phyloP scores from a whole-genome alignment of 768 basidiomycete species.

The Pseudohyphozyma bogoriensis region DNA sequence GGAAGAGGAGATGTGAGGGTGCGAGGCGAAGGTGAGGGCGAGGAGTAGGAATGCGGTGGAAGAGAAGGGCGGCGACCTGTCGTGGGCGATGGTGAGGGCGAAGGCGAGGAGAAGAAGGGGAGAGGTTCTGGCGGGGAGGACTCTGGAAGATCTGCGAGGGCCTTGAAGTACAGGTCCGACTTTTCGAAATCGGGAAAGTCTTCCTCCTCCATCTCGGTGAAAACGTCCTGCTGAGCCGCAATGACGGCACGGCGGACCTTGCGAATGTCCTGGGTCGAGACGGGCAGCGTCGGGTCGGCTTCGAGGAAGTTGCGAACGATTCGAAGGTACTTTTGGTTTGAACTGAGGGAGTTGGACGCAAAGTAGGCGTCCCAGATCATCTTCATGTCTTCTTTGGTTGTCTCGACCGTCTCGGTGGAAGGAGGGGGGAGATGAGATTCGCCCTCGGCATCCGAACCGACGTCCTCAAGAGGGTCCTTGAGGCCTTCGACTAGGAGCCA shows the following conservation, averaged over 20 bases:
- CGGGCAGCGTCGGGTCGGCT: slow-evolving; percentile 34
- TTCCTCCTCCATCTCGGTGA: slow-evolving; percentile 71
- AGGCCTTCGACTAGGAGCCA: slow-evolving; percentile 97
- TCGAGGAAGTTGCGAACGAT: slow-evolving; percentile 56
- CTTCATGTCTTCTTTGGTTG: slow-evolving; percentile 71
- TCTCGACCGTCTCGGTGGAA: slow-evolving; percentile 45
- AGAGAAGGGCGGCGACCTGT: background rate
- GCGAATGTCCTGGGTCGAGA: slow-evolving; percentile 39
- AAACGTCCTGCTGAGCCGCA: slow-evolving; percentile 71
- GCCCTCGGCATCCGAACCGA: slow-evolving; percentile 41
- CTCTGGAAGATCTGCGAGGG: slow-evolving; percentile 48
- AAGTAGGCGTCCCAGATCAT: slow-evolving; percentile 88
- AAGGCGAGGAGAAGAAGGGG: background rate
- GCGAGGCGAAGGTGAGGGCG: background rate
- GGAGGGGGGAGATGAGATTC: slow-evolving; percentile 40
- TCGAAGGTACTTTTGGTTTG: slow-evolving; percentile 61
- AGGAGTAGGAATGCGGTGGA: background rate
- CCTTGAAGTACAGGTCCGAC: slow-evolving; percentile 87
- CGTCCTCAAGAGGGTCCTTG: slow-evolving; percentile 86
- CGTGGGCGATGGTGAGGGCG: background rate
- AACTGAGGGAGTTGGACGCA: slow-evolving; percentile 46
- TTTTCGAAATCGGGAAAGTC: slow-evolving; percentile 82
- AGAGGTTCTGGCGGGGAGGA: background rate
- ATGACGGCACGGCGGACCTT: slow-evolving; percentile 69
- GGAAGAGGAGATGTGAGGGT: background rate